Conservation (phyloP, 1,284 basidiomycete species). For the Bondarzewia mesenterica region DNA sequence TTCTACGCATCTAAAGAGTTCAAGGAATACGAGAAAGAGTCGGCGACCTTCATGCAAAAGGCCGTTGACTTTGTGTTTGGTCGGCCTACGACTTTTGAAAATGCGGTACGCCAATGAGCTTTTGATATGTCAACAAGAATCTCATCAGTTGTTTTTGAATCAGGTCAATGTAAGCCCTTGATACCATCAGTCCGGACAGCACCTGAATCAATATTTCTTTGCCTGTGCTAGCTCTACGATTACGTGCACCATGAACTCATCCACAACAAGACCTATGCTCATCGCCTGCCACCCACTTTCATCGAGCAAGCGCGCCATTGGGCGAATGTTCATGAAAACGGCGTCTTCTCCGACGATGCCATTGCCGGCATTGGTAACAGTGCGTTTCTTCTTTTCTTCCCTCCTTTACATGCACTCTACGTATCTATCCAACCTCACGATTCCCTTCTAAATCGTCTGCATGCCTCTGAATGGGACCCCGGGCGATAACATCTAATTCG, state of each 20-base stretch:
- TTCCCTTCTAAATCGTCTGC: not conserved
- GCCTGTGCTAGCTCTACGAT: conserved; percentile 75
- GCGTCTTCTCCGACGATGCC: conserved; percentile 60
- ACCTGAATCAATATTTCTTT: not conserved
- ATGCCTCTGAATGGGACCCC: no score
- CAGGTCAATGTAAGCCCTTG: conserved; percentile 61
- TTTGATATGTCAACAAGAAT: not conserved
- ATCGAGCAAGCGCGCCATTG: conserved; percentile 61
- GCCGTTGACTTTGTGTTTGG: conserved; percentile 65
- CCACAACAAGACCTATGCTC: conserved; percentile 73
- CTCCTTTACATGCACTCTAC: no score
- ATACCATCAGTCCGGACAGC: not conserved
- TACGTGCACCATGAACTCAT: conserved; percentile 67
- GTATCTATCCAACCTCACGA: not conserved
- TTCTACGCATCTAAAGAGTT: conserved; percentile 58
- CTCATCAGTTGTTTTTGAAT: conserved; percentile 3
- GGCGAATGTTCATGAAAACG: conserved; percentile 74
- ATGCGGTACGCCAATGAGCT: conserved; percentile 42
- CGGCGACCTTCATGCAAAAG: conserved; percentile 56
- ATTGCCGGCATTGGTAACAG: conserved; percentile 69
- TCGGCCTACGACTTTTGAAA: conserved; percentile 56
- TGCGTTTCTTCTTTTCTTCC: conserved; percentile 16
- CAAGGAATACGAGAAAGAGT: conserved; percentile 46
- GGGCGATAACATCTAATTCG: no score
- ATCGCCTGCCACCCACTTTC: conserved; percentile 62